Conservation (phyloP, 495 filamentous ascomycete genomes). For the Penicilliopsis zonata region DNA sequence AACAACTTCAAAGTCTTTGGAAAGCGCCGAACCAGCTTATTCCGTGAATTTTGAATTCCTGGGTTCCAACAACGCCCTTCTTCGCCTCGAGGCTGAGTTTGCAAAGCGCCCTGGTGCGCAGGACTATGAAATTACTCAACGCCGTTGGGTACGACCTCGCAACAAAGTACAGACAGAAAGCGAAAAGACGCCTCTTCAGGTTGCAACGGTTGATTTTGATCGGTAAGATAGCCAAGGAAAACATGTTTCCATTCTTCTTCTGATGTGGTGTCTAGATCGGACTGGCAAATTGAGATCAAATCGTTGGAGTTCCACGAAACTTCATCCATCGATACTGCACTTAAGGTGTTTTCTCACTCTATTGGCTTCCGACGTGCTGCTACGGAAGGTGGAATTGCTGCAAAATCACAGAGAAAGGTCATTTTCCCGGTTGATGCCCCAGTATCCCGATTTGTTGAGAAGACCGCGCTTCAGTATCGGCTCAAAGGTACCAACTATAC, state of each 20-base stretch:
- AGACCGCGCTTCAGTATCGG: slow-evolving; percentile 35
- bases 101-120: slow-evolving; percentile 8
- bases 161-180: slow-evolving; percentile 7
- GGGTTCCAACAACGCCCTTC: slow-evolving; percentile 9
- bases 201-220: slow-evolving; percentile 22
- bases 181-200: slow-evolving; percentile 16
- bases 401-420: slow-evolving; percentile 12
- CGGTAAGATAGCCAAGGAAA: slow-evolving; percentile 9
- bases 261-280: slow-evolving; percentile 22
- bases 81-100: slow-evolving; percentile 30
- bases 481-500: slow-evolving; percentile 37
- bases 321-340: slow-evolving; percentile 9
- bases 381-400: slow-evolving; percentile 9
- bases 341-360: slow-evolving; percentile 15
- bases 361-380: slow-evolving; percentile 11
- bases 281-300: slow-evolving; percentile 30
- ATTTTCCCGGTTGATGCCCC: slow-evolving; percentile 10
- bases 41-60: slow-evolving; percentile 33
- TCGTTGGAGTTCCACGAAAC: slow-evolving; percentile 17
- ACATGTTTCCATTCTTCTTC: slow-evolving; percentile 2
- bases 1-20: slow-evolving; percentile 17
- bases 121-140: slow-evolving; percentile 19
- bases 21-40: slow-evolving; percentile 15
- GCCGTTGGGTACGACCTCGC: slow-evolving; percentile 22
- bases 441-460: slow-evolving; percentile 30